phyloP scores from a whole-genome alignment of 2,329 filamentous ascomycete genomes.

The Graphilbum ipis-grandicollis region DNA sequence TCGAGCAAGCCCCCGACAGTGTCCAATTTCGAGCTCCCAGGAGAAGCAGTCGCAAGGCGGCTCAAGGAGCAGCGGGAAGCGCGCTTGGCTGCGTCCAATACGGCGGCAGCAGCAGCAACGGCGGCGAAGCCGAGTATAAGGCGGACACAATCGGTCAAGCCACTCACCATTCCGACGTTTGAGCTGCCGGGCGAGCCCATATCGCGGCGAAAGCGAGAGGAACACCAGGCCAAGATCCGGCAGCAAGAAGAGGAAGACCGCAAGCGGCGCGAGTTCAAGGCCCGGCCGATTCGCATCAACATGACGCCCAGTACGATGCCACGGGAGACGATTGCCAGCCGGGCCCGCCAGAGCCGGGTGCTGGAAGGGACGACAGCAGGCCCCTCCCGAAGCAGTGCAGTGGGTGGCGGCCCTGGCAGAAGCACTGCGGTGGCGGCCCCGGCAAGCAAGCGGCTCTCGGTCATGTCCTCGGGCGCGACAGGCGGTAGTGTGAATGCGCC shows the following conservation, averaged over 20 bases:
- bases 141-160: conserved; percentile 29
- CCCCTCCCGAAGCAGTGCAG: conserved; percentile 2
- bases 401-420: background rate
- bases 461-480: background rate
- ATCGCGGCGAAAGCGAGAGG: conserved; percentile 35
- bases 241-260: conserved; percentile 42
- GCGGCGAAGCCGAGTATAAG: conserved; percentile 16
- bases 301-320: conserved; percentile 24
- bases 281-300: conserved; percentile 33
- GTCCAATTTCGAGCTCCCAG: conserved; percentile 43
- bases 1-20: conserved; percentile 36
- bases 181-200: conserved; percentile 48
- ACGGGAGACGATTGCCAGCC: conserved; percentile 40
- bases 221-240: conserved; percentile 35
- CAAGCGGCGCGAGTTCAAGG: conserved; percentile 46
- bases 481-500: background rate
- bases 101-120: conserved; percentile 7
- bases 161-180: conserved; percentile 37
- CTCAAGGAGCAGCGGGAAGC: conserved; percentile 42
- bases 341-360: conserved; percentile 30
- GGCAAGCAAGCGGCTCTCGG: conserved; percentile 14
- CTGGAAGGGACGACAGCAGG: background rate
- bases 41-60: conserved; percentile 40
- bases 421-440: background rate
- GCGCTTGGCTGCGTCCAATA: conserved; percentile 17